A percentile compares a stretch with the other conserved stretches of the same genome.
Evolutionary conservation across 352 stramenopile genomes (phyloP).

Genomic region (Phytopythium mirpurense): DNA sequence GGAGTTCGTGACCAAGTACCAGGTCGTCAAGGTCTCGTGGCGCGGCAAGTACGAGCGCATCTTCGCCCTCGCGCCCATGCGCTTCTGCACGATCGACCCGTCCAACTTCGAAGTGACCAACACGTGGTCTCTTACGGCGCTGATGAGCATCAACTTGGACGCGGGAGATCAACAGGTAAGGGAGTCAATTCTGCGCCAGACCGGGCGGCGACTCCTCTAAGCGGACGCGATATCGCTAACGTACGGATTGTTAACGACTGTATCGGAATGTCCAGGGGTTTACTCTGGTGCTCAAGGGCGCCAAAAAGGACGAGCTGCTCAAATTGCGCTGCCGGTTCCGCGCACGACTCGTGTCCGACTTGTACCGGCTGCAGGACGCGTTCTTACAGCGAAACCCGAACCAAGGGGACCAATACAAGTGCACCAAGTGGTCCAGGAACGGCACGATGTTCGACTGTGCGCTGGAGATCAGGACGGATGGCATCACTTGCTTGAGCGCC

Average conservation of each 20-base stretch:
- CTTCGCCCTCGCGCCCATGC: slow-evolving; percentile 65
- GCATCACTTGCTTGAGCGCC: slow-evolving; percentile 32
- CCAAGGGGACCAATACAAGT: slow-evolving; percentile 41
- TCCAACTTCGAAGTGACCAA: slow-evolving; percentile 87
- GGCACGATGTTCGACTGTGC: slow-evolving; percentile 33
- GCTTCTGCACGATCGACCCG: slow-evolving; percentile 84
- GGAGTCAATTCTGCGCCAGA: slow-evolving; percentile 12
- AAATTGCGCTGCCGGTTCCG: slow-evolving; percentile 78
- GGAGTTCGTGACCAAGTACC: slow-evolving; percentile 82
- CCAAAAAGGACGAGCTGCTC: slow-evolving; percentile 81
- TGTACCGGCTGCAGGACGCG: slow-evolving; percentile 66
- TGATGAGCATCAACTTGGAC: slow-evolving; percentile 59
- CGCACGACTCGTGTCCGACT: slow-evolving; percentile 66
- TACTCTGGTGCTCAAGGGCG: slow-evolving; percentile 51
- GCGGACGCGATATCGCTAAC: no score
- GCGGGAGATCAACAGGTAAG: slow-evolving; percentile 24
- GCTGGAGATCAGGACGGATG: slow-evolving; percentile 59
- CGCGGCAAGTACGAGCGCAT: slow-evolving; percentile 86
- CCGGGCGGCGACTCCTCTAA: no score
- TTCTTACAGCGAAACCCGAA: slow-evolving; percentile 27
- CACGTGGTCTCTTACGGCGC: slow-evolving; percentile 64
- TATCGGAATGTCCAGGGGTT: slow-evolving; percentile 31
- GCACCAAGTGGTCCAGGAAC: slow-evolving; percentile 59
- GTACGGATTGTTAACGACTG: background rate
- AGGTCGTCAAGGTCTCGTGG: slow-evolving; percentile 82